Evolutionary conservation across 1,284 basidiomycete genomes (phyloP).

Genomic region (Fomitiporia mediterranea): DNA sequence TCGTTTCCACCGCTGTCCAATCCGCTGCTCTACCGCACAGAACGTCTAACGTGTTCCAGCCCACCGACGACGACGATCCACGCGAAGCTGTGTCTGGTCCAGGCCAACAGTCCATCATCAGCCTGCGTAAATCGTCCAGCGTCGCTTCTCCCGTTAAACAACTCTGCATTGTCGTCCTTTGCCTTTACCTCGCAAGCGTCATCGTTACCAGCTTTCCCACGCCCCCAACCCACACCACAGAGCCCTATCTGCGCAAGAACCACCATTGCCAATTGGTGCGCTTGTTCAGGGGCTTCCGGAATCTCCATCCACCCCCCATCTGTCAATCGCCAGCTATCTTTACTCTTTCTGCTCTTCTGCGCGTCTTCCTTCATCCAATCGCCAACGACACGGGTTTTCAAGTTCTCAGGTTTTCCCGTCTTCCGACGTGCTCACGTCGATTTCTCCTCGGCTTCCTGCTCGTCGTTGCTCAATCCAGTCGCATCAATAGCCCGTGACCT

Average conservation of each 20-base stretch:
- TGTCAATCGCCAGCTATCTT: constrained; percentile 3
- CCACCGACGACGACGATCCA: constrained; percentile 18
- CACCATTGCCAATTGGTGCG: not conserved
- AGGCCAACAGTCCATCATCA: constrained; percentile 15
- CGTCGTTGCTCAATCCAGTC: constrained; percentile 3
- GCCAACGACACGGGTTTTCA: not conserved
- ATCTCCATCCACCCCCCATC: not conserved
- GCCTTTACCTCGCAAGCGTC: not conserved
- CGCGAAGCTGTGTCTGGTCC: constrained; percentile 16
- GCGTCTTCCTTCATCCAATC: not conserved
- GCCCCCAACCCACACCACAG: not conserved
- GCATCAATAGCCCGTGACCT: not conserved
- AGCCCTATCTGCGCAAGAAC: not conserved
- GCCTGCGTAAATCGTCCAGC: not conserved
- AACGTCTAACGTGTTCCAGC: constrained; percentile 7
- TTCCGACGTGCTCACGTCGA: not conserved
- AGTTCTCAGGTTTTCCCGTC: not conserved
- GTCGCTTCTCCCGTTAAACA: not conserved
- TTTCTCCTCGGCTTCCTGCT: not conserved
- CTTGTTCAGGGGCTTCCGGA: not conserved
- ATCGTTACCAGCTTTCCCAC: not conserved
- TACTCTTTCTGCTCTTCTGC: not conserved
- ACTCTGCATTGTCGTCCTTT: not conserved
- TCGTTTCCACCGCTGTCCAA: constrained; percentile 5
- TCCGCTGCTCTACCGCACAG: constrained; percentile 4